Base-by-base conservation (phyloP, 305 asterid genomes). In the Rubia peregrina region DNA sequence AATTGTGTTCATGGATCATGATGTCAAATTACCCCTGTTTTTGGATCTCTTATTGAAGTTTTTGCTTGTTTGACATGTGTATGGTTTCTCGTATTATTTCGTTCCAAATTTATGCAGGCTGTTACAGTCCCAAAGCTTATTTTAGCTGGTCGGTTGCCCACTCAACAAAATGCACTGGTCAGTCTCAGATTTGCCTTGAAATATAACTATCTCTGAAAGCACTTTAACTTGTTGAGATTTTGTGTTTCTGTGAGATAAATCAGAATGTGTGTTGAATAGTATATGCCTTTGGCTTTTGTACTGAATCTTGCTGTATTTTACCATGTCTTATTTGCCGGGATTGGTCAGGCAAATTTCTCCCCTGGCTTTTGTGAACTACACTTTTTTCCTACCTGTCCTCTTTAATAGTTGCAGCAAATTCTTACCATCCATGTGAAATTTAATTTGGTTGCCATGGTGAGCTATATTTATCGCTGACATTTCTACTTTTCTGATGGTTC, bases 131-230 rank as follows among this genome's bases (percentile, higher is more conserved):
- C 99, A 65, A 94, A 94, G 84, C 98, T 94, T 83, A 92, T 91
- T 78, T 86, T 94, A 84, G 98, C 99, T 46, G 98, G 99, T 77
- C 92, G 96, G 72, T 80, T 94, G 81, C 98, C 99, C 61, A 95
- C 98, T 17, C 99, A 94, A 80, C 98, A 94, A 83, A 94, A 94
- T 79, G 99, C 99, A 67, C 87, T 24, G 49, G 60, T 63, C 30
- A 24, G 70, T 5, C 24, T 65, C 13, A 6, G 55, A 46, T 26
- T 67, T 63, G 56, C 57, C 62, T 61, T 36, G 14, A 51, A 8
- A 30, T 56, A 19, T 13, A 6, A 26, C 69, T 42, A 17, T 30
- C 17, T 60, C 59, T 21, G 30, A 49, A 56, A 9, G 6, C 19
- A 48, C 9, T 48, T 40, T 13, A 68, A 68, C 46, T 33, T 48